phyloP scores from a whole-genome alignment of 805 yeast genomes.

The Candida boleticola region DNA sequence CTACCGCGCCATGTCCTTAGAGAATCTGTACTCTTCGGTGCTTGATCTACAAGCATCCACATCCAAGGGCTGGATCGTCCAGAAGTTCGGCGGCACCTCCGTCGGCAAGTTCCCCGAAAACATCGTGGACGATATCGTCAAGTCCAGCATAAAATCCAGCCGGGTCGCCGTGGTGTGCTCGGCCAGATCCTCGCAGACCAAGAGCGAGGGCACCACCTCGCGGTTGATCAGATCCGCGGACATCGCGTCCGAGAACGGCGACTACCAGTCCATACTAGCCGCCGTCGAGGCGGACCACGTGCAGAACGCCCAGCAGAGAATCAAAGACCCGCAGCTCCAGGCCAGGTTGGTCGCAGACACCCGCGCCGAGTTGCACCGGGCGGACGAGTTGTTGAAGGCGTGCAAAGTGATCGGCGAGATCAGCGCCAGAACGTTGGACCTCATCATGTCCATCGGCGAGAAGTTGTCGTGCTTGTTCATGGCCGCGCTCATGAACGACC shows the following conservation, averaged over 20 bases:
- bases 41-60: conserved; percentile 29
- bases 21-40: conserved; percentile 39
- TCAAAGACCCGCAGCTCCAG: conserved; percentile 47
- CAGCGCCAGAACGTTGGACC: conserved; percentile 80
- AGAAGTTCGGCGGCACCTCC: conserved; percentile 96
- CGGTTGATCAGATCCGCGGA: conserved; percentile 85
- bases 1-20: conserved; percentile 8
- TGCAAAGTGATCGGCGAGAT: conserved; percentile 91
- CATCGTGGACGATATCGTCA: conserved; percentile 82
- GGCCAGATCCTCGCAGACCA: conserved; percentile 88
- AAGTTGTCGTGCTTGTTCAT: conserved; percentile 87
- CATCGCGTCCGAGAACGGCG: conserved; percentile 58
- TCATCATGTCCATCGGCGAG: conserved; percentile 92
- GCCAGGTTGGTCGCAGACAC: conserved; percentile 58
- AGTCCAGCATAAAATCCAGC: conserved; percentile 53
- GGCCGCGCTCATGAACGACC: conserved; percentile 80
- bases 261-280: conserved; percentile 58
- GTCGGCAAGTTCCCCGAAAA: conserved; percentile 91
- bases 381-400: conserved; percentile 74
- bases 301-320: conserved; percentile 58
- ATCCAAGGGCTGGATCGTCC: conserved; percentile 49
- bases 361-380: conserved; percentile 61
- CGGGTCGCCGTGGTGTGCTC: conserved; percentile 94
- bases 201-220: conserved; percentile 94
- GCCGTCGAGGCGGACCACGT: conserved; percentile 77